These are phyloP conservation scores for Talaromyces pinophilus DNA, from an alignment of 2,329 filamentous ascomycete genomes.

Conservation along the genomic window DNA sequence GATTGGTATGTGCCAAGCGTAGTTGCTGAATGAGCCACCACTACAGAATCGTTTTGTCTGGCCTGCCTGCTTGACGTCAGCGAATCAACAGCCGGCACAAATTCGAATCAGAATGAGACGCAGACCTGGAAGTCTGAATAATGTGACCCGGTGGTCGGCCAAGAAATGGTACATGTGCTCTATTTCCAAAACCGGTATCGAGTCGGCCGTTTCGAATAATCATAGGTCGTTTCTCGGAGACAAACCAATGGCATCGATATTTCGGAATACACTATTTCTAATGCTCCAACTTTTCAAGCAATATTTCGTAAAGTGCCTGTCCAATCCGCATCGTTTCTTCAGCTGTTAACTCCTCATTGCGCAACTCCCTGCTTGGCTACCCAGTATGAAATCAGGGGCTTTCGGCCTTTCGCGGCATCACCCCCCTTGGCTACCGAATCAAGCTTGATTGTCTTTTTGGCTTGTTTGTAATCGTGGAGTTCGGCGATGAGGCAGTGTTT, in stretches of 20 bases:
- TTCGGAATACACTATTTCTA: neutral
- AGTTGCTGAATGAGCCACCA: neutral
- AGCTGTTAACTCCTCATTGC: neutral
- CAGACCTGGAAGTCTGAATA: neutral
- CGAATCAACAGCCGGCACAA: neutral
- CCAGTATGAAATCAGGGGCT: neutral
- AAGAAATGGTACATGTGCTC: neutral
- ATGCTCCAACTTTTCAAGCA: neutral
- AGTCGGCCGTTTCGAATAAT: neutral
- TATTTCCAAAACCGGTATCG: neutral
- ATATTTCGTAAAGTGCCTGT: neutral
- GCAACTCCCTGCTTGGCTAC: neutral
- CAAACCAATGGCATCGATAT: neutral
- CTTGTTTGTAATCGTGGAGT: neutral
- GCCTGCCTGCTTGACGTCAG: neutral
- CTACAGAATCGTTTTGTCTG: neutral
- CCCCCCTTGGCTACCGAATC: neutral
- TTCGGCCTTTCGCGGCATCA: neutral
- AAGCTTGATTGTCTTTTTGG: neutral
- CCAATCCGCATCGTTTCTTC: neutral
- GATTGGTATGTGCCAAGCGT: neutral
- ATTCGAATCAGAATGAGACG: neutral
- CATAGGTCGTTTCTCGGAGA: neutral
- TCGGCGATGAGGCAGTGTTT: neutral
- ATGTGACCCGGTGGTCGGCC: neutral